A percentile compares a stretch with the other conserved stretches of the same genome.
Evolutionary conservation across 1,284 basidiomycete genomes (phyloP).

Genomic region (Irpex lacteus): DNA sequence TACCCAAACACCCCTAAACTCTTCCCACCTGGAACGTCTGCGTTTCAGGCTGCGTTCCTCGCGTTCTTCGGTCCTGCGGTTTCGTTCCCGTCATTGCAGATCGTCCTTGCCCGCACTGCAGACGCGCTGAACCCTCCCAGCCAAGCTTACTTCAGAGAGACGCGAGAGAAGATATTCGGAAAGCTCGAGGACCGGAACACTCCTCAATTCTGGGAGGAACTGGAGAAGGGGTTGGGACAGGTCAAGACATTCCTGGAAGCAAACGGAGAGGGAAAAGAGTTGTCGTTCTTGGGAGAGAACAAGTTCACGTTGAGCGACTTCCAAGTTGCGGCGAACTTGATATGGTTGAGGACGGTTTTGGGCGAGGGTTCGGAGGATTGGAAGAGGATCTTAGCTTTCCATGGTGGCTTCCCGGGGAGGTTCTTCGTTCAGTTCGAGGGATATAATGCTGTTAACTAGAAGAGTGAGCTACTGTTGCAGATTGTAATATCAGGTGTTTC

Average conservation of each 20-base stretch:
- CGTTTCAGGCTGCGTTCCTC: slow-evolving; percentile 17
- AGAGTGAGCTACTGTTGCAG: no score
- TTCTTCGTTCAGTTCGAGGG: no score
- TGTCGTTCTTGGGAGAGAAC: slow-evolving; percentile 16
- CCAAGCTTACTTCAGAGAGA: slow-evolving; percentile 20
- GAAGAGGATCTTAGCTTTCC: slow-evolving; percentile 16
- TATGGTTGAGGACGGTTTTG: slow-evolving; percentile 15
- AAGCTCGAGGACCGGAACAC: slow-evolving; percentile 20
- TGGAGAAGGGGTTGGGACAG: slow-evolving; percentile 16
- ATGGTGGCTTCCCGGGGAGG: slow-evolving; percentile 13
- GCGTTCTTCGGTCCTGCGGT: slow-evolving; percentile 7
- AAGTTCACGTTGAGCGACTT: slow-evolving; percentile 18
- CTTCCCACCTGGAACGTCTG: slow-evolving; percentile 25
- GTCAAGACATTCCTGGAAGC: slow-evolving; percentile 15
- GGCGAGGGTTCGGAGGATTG: slow-evolving; percentile 22
- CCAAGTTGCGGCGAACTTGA: slow-evolving; percentile 15
- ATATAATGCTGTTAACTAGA: no score
- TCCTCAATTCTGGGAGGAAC: slow-evolving; percentile 14
- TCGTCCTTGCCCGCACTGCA: slow-evolving; percentile 10
- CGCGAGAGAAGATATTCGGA: slow-evolving; percentile 19
- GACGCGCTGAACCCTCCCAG: slow-evolving; percentile 14
- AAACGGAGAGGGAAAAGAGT: slow-evolving; percentile 6
- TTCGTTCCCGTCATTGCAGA: not conserved
- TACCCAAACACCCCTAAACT: slow-evolving; percentile 38
- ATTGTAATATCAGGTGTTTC: no score